Evolutionary conservation across 2,329 filamentous ascomycete species (phyloP), one percentile per base, ranked within the genome.

Genomic region (Fusarium sterilihyphosum): DNA sequence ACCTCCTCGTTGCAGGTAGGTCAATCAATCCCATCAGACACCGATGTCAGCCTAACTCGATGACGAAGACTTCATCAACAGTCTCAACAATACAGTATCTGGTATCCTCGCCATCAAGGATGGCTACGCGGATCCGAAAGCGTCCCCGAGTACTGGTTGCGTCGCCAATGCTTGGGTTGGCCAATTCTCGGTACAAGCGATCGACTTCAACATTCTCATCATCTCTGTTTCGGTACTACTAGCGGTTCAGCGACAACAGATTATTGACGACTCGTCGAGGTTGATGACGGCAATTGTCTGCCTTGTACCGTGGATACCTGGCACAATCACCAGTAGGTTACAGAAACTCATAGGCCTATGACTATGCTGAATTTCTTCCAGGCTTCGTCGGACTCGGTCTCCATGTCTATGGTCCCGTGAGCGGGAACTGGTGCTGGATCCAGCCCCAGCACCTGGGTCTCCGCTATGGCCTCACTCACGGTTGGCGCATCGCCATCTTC

Each of bases 271-370:
- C 37, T 61, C 58, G 0, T 61, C 58, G 10, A 61, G 26, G 2
- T 1, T 40, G 6, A 33, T 54, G 58, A 61, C 46, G 22, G 29
- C 26, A 2, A 33, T 41, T 26, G 58, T 54, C 4, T 61, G 58
- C 3, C 29, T 61, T 4, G 18, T 61, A 35, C 46, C 58, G 2
- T 61, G 58, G 58, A 33, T 61, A 5, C 58, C 58, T 0, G 58
- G 46, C 7, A 24, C 37, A 1, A 54, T 61, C n/a, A 61, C 58
- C 13, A 61, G 58, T 61, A 61, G 3, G 47, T 26, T 7, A 17
- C 17, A 6, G 8, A 13, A n/a, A 7, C 14, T 31, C 6, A 9
- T 0, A 3, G 2, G 2, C 20, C 8, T 3, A 2, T 2, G 10
- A 29, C n/a, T 3, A 31, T 43, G 11, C 22, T 57, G 2, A 29